Base-by-base conservation (phyloP, 139 green algal genomes). In the Chlamydomonas sp. region DNA sequence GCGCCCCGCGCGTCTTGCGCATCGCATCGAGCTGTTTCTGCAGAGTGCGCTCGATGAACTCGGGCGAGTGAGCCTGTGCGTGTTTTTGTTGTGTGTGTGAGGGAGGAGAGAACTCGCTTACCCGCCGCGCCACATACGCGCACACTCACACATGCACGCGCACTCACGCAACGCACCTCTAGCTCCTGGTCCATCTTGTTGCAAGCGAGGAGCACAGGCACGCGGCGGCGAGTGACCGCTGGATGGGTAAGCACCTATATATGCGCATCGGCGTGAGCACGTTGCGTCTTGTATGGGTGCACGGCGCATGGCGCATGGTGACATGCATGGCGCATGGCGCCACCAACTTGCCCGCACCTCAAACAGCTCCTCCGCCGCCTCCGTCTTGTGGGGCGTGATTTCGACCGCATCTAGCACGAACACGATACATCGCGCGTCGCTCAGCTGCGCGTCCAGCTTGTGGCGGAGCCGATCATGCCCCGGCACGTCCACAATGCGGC, bases 131-230 rank as follows among this genome's bases (percentile, higher is more conserved):
- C n/a, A 10, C 58, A 65, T 37, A 10, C 58, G 38, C 26, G 26
- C 58, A 35, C 58, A 4, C n/a, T n/a, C n/a, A n/a, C n/a, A n/a
- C n/a, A n/a, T n/a, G n/a, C n/a, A 10, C 13, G 26, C 26, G 16
- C 58, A 38, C n/a, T 5, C 61, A 60, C 64, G 3, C 39, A 70
- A 39, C n/a, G n/a, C n/a, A n/a, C n/a, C n/a, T n/a, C n/a, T n/a
- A n/a, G n/a, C 84, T 94, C 87, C 39, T 87, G 71, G 67, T 97
- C 92, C 36, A 81, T 78, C 76, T 97, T 97, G 84, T 97, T 97
- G 84, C 87, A 95, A 26, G 83, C 90, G 37, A 97, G 49, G 61
- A 97, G 77, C 33, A 97, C n/a, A 0, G 92, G 92, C 50, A 92
- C 28, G 1, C 85, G 73, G 8, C 80, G 70, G 24, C 76, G 69